Evolutionary conservation across 306 rosid genomes (phyloP).

Genomic region (Mimosa bimucronata): DNA sequence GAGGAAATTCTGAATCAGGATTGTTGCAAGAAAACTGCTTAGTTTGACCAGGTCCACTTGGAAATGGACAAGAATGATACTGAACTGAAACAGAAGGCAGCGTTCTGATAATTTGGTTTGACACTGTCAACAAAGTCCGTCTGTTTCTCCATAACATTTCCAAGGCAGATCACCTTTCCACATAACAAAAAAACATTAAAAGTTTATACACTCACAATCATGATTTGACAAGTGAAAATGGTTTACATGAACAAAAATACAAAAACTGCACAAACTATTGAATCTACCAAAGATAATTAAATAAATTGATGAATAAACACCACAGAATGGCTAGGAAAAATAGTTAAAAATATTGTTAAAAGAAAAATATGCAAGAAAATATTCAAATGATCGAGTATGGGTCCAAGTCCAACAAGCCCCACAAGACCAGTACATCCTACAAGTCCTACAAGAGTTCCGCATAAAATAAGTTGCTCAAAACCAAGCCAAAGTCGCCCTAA

Average conservation of each 20-base stretch:
- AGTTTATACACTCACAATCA: background rate
- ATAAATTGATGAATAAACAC: background rate
- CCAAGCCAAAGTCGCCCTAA: background rate
- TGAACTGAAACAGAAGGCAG: constrained; percentile 16
- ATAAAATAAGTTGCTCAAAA: background rate
- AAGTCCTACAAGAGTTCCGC: background rate
- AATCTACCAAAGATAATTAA: background rate
- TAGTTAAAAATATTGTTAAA: background rate
- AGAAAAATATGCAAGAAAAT: background rate
- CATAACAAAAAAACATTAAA: constrained; percentile 2
- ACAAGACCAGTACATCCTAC: background rate
- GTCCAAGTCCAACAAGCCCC: background rate
- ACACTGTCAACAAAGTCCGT: constrained; percentile 22
- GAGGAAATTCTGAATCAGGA: background rate
- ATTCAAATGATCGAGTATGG: background rate
- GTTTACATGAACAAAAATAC: background rate
- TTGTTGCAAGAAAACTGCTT: background rate
- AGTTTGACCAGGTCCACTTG: constrained; percentile 21
- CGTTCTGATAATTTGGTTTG: constrained; percentile 27
- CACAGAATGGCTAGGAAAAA: background rate
- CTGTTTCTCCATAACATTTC: constrained; percentile 44
- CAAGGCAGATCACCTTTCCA: constrained; percentile 10
- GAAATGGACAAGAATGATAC: constrained; percentile 17
- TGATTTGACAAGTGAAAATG: background rate
- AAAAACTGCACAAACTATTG: background rate